phyloP scores from a whole-genome alignment of 345 rosid genomes.

The Mangifera indica region DNA sequence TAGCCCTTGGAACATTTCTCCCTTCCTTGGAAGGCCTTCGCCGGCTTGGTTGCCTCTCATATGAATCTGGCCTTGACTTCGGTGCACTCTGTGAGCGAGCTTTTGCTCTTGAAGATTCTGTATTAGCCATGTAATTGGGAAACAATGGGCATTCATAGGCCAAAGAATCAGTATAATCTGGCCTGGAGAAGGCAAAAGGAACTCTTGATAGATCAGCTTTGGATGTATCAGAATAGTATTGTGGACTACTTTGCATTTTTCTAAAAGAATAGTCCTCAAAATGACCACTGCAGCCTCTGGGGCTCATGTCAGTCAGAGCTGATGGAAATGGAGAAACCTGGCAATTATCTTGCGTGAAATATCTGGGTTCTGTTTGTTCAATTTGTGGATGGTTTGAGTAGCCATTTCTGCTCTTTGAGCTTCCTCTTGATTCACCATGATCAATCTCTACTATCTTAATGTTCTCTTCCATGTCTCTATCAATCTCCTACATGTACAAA shows the following conservation, averaged over 20 bases:
- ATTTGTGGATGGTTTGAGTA: constrained; percentile 35
- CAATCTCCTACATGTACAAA: constrained; percentile 46
- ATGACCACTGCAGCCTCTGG: constrained; percentile 66
- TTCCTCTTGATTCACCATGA: constrained; percentile 38
- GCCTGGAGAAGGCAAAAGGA: constrained; percentile 35
- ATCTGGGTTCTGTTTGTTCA: constrained; percentile 34
- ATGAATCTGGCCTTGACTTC: constrained; percentile 63
- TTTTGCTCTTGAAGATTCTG: constrained; percentile 75
- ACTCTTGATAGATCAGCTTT: constrained; percentile 53
- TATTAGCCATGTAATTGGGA: constrained; percentile 91
- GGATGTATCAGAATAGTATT: constrained; percentile 52
- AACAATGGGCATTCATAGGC: constrained; percentile 40
- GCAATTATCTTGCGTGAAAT: constrained; percentile 37
- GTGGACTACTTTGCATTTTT: constrained; percentile 72
- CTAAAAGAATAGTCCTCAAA: constrained; percentile 66
- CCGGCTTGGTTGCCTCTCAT: constrained; percentile 66
- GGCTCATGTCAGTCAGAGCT: constrained; percentile 70
- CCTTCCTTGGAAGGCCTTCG: constrained; percentile 71
- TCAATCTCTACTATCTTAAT: constrained; percentile 89
- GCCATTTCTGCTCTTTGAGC: constrained; percentile 44
- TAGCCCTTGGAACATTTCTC: constrained; percentile 63
- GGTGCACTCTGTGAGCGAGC: constrained; percentile 84
- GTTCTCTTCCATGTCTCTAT: constrained; percentile 57
- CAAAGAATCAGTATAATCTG: constrained; percentile 45
- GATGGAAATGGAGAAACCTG: constrained; percentile 61